Conservation (phyloP, 1,139 yeast genomes). For the Lodderomyces oxycetoniae region DNA sequence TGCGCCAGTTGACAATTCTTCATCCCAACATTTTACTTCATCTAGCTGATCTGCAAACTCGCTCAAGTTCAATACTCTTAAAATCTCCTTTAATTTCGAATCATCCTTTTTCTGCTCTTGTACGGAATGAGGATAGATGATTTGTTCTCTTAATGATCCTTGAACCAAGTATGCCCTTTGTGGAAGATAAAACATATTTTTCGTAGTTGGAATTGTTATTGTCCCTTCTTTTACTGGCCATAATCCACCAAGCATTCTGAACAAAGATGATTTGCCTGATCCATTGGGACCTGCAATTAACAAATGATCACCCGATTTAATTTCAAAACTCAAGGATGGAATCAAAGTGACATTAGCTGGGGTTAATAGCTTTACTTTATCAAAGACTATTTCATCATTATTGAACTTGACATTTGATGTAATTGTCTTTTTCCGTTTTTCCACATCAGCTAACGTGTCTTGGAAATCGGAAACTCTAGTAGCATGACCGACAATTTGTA, state of each 20-base stretch:
- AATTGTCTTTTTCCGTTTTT: conserved; percentile 18
- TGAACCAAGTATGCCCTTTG: conserved; percentile 83
- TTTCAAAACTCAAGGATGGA: conserved; percentile 59
- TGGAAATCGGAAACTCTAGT: conserved; percentile 70
- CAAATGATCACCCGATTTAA: conserved; percentile 78
- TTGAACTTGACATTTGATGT: conserved; percentile 40
- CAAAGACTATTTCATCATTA: conserved; percentile 64
- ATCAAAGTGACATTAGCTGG: conserved; percentile 80
- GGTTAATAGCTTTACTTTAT: conserved; percentile 71
- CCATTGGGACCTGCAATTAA: conserved; percentile 95
- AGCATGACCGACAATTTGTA: conserved; percentile 83
- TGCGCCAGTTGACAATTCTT: conserved; percentile 83
- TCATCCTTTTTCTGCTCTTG: conserved; percentile 59
- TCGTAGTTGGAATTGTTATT: conserved; percentile 61
- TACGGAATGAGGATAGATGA: conserved; percentile 76
- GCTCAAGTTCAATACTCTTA: conserved; percentile 55
- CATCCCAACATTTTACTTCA: conserved; percentile 76
- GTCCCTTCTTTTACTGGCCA: conserved; percentile 78
- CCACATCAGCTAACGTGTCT: conserved; percentile 55
- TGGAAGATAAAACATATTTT: conserved; percentile 82
- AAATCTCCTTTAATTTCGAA: conserved; percentile 56
- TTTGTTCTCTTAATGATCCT: conserved; percentile 77
- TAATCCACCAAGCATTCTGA: conserved; percentile 84
- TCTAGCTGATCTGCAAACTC: conserved; percentile 53
- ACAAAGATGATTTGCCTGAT: conserved; percentile 88